Conservation (phyloP, 1,284 basidiomycete species). For the Sanghuangporus weigelae region DNA sequence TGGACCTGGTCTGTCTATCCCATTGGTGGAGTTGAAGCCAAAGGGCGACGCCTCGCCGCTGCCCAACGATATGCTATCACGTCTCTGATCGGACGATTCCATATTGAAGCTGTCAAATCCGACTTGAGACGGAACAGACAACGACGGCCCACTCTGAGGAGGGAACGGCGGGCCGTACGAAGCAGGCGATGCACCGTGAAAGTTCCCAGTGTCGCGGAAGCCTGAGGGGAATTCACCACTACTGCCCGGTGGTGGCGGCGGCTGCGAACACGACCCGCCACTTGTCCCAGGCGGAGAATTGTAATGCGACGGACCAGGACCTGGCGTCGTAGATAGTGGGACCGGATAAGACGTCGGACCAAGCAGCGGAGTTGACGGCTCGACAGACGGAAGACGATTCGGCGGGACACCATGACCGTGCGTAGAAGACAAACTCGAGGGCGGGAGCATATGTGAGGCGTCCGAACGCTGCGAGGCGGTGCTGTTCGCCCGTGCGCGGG, state of each 20-base stretch:
- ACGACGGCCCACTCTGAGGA: background rate
- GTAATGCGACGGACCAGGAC: background rate
- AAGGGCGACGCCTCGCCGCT: background rate
- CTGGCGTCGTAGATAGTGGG: background rate
- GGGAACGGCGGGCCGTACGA: background rate
- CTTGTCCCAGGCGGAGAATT: background rate
- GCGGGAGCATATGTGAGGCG: background rate
- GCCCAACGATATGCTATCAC: background rate
- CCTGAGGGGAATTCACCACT: background rate
- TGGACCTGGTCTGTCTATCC: background rate
- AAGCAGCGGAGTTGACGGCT: background rate
- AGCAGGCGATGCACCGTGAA: background rate
- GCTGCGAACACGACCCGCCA: background rate
- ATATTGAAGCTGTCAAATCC: background rate
- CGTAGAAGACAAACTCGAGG: background rate
- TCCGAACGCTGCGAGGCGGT: constrained; percentile 3
- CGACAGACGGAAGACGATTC: background rate
- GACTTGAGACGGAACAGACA: background rate
- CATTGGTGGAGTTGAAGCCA: background rate
- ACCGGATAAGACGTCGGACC: background rate
- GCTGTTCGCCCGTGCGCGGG: constrained; percentile 8
- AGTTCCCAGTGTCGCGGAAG: background rate
- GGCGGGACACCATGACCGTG: background rate
- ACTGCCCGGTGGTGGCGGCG: background rate
- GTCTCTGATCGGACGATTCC: background rate